phyloP scores from a whole-genome alignment of 2,329 filamentous ascomycete species.

The Xylaria sp. region DNA sequence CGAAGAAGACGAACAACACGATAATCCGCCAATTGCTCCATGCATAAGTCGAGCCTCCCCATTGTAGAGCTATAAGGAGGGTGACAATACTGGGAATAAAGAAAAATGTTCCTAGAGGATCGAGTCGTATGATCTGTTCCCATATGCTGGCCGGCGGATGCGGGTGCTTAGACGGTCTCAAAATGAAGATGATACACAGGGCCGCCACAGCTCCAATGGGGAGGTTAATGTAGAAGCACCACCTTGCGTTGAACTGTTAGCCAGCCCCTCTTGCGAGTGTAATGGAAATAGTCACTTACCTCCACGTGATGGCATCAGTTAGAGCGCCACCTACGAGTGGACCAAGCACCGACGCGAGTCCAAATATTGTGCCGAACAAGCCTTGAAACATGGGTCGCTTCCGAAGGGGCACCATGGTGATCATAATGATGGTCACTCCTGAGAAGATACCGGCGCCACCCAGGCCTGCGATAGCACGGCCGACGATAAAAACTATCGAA shows the following conservation, averaged over 20 bases:
- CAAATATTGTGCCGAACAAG: conserved; percentile 66
- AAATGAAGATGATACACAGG: conserved; percentile 61
- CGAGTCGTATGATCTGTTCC: conserved; percentile 60
- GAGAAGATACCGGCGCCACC: conserved; percentile 69
- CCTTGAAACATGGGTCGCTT: conserved; percentile 69
- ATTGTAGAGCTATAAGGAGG: conserved; percentile 71
- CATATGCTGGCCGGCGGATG: conserved; percentile 43
- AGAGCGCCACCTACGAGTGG: conserved; percentile 66
- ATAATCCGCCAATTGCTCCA: conserved; percentile 67
- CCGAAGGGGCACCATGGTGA: conserved; percentile 68
- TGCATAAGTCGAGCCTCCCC: conserved; percentile 63
- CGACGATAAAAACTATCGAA: conserved; percentile 65
- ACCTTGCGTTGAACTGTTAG: conserved; percentile 43
- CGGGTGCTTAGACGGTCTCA: conserved; percentile 54
- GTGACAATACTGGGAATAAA: conserved; percentile 69
- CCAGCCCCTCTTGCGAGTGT: conserved; percentile 9
- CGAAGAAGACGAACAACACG: conserved; percentile 64
- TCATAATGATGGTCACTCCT: conserved; percentile 66
- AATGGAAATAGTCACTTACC: conserved; percentile 44
- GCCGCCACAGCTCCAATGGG: conserved; percentile 64
- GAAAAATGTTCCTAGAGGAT: conserved; percentile 68
- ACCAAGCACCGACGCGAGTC: conserved; percentile 64
- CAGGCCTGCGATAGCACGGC: conserved; percentile 66
- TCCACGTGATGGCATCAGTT: conserved; percentile 61
- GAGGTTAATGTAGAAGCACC: conserved; percentile 71